Conservation (phyloP, 768 basidiomycete genomes). For the Xerocomus brunneocitrinus region DNA sequence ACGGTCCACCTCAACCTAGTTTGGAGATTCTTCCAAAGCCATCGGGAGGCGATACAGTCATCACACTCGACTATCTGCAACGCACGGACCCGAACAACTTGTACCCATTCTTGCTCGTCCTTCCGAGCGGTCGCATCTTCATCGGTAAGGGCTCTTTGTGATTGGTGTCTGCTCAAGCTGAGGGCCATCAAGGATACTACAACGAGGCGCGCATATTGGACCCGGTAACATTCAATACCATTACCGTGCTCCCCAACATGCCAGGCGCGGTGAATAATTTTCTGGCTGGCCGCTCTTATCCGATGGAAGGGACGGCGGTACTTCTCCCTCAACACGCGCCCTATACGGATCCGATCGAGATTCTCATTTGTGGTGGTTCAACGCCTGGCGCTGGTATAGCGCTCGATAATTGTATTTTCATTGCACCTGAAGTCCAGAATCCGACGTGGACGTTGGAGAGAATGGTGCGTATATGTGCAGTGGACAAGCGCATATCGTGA, state of each 20-base stretch:
- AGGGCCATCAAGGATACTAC: conserved; percentile 53
- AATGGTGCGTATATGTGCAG: conserved; percentile 50
- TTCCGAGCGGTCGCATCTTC: conserved; percentile 68
- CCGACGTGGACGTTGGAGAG: conserved; percentile 70
- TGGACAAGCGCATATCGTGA: neutral
- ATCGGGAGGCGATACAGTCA: conserved; percentile 53
- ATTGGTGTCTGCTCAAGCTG: neutral
- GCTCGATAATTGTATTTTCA: conserved; percentile 69
- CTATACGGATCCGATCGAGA: conserved; percentile 64
- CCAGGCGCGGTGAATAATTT: conserved; percentile 71
- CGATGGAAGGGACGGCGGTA: conserved; percentile 66
- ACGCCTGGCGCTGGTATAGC: conserved; percentile 46
- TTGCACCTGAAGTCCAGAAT: conserved; percentile 57
- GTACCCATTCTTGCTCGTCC: conserved; percentile 71
- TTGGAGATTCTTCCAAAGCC: conserved; percentile 70
- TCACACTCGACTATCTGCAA: conserved; percentile 60
- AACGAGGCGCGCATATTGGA: conserved; percentile 78
- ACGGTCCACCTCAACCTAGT: conserved; percentile 60
- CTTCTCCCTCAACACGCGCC: conserved; percentile 68
- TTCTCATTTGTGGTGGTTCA: conserved; percentile 76
- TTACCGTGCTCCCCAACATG: conserved; percentile 60
- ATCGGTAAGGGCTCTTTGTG: conserved; percentile 44
- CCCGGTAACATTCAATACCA: conserved; percentile 58
- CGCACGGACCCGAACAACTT: conserved; percentile 78
- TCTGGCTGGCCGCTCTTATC: conserved; percentile 73